Conservation (phyloP, 2,329 filamentous ascomycete genomes). For the Penicillium griseofulvum region DNA sequence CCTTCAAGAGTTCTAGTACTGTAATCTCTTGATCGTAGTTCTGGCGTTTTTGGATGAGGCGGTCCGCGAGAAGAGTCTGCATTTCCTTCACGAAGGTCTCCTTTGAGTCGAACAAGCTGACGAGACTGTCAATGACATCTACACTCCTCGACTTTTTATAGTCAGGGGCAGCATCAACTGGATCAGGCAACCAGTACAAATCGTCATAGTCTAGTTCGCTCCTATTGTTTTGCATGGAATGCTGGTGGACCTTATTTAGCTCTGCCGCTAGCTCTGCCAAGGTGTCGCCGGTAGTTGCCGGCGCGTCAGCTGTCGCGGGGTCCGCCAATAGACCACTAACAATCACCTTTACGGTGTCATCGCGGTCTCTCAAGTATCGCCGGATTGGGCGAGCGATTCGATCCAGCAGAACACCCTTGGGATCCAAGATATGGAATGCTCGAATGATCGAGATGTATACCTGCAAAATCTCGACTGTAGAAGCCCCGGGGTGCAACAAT, state of each 20-base stretch:
- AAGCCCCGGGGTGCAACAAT: conserved; percentile 62
- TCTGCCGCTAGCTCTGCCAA: conserved; percentile 56
- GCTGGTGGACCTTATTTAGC: conserved; percentile 44
- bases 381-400: conserved; percentile 65
- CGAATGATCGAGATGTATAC: conserved; percentile 67
- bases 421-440: conserved; percentile 61
- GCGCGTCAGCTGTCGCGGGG: conserved; percentile 40
- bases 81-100: conserved; percentile 94
- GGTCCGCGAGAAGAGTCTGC: conserved; percentile 81
- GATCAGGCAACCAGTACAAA: conserved; percentile 89
- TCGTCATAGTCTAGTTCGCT: conserved; percentile 86
- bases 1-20: conserved; percentile 81
- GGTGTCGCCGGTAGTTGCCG: conserved; percentile 37
- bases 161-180: conserved; percentile 86
- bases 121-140: conserved; percentile 87
- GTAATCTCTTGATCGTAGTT: conserved; percentile 76
- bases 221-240: conserved; percentile 45
- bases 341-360: conserved; percentile 65
- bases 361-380: conserved; percentile 61
- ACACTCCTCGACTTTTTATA: conserved; percentile 86
- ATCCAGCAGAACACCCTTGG: conserved; percentile 64
- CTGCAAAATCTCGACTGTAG: conserved; percentile 65
- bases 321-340: conserved; percentile 63
- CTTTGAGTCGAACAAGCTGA: conserved; percentile 82
- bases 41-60: conserved; percentile 64